Base-by-base conservation (phyloP, 805 yeast species). In the Monosporozyma solicola region DNA sequence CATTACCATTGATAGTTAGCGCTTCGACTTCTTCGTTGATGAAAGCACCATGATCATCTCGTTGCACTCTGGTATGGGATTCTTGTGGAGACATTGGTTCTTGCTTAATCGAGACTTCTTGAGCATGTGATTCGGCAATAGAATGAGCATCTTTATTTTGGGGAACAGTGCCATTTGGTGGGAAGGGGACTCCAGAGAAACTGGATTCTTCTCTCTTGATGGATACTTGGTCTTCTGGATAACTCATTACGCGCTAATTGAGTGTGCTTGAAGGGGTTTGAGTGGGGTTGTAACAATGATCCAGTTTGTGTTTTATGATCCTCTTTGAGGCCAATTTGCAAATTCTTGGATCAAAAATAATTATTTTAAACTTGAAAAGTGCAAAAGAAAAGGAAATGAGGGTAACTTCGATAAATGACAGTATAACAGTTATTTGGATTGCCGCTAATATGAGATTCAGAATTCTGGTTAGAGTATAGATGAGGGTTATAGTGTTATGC, bases 121-220 rank as follows among this genome's bases (percentile, higher is more conserved):
- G 46, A 4, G 24, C 31, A 15, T 33, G 37, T 11, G 41, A 32
- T 47, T 47, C 49, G 13, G 41, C 9, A 31, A 24, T n/a, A 29
- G 43, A 22, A 15, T 35, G 45, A 24, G 45, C 25, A 27, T 41
- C 45, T 27, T 39, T 48, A 25, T 48, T 48, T 35, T 35, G 39
- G 24, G 13, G n/a, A 20, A 31, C 27, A 10, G 46, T n/a, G 32
- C 39, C 47, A 31, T 16, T 47, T 20, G 50, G 54, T 47, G 54
- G 51, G 41, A 47, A 47, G 3, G 51, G 51, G 1, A 47, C 51
- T 8, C 51, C 47, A 33, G 47, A 16, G 15, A 45, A 43, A 43
- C 46, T 43, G 29, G 46, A 43, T 24, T 43, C 46, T 13, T 43
- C 46, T 24, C 46, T 43, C 31, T 43, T 43, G 11, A 43, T 43